A percentile compares a stretch with the other conserved stretches of the same genome.
These are phyloP conservation scores for Auricularia auricula-judae DNA, from an alignment of 768 basidiomycete species.

Conservation along the genomic window DNA sequence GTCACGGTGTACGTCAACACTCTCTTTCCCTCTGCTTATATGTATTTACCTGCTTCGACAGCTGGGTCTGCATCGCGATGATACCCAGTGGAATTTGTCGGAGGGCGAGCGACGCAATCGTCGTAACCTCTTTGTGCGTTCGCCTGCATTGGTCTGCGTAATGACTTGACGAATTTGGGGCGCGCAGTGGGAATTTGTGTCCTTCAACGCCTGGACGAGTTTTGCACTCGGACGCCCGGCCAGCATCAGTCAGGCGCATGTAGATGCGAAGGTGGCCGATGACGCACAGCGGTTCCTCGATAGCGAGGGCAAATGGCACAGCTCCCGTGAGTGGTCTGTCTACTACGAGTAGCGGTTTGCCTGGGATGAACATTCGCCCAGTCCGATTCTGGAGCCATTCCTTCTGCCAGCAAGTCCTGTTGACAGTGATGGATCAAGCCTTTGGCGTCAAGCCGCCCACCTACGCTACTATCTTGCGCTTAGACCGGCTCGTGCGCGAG, in stretches of 20 bases:
- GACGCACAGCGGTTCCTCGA: background rate
- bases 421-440: slow-evolving; percentile 9
- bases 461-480: slow-evolving; percentile 8
- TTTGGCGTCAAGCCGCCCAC: slow-evolving; percentile 8
- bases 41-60: background rate
- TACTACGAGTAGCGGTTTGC: background rate
- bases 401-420: slow-evolving; percentile 5
- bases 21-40: background rate
- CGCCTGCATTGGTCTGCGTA: background rate
- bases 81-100: background rate
- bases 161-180: background rate
- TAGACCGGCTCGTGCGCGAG: slow-evolving; percentile 10
- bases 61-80: background rate
- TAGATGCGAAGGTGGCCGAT: background rate
- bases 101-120: background rate
- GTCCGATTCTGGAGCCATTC: slow-evolving; percentile 3
- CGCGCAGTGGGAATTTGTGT: background rate
- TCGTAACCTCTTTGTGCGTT: background rate
- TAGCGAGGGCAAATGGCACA: background rate
- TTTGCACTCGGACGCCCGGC: slow-evolving; percentile 1
- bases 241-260: background rate
- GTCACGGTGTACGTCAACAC: background rate
- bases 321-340: background rate
- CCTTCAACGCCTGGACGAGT: background rate
- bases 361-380: background rate